Base-by-base conservation (phyloP, 1,284 basidiomycete genomes). In the Blastosporella zonata region DNA sequence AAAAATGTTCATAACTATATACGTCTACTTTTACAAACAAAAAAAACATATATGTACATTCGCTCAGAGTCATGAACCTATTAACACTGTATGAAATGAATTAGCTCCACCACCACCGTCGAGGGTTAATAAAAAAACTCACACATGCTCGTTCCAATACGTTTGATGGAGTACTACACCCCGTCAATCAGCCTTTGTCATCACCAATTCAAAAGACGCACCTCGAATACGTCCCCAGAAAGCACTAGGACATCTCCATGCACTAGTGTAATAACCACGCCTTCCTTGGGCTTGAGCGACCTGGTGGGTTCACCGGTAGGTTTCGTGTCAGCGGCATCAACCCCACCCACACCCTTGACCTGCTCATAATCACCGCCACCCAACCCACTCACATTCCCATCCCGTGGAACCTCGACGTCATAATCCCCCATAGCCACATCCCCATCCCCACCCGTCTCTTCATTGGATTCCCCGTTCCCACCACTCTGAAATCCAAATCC, bases 211-310 rank as follows among this genome's bases (percentile, higher is more conserved):
- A 20, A 4, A 40, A 20, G 44, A 52, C 74, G 52, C 55, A 81
- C 82, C 70, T 81, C 75, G 49, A 79, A 79, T 28, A 75, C 70
- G 49, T 74, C 73, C 2, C 80, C 79, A 20, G 53, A 66, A 34
- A 82, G 61, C 28, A 81, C 57, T 5, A 79, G 55, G 46, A 75
- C 62, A 59, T 84, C 81, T 0, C 81, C 81, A 55, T 84, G 82
- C 18, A 82, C 71, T 44, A 84, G 66, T 9, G 73, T 77, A 21
- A 81, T 53, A 17, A 69, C 64, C 20, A 77, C 29, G 17, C 46
- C 47, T 17, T 28, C 31, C 33, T 54, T 55, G 12, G 18, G 13
- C 38, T 54, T 55, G 22, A 15, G 34, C 15, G 36, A 25, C 27
- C 18, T 45, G 20, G 44, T 49, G 6, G 22, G 20, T 15, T 7